These are phyloP conservation scores for sorghum (Sorghum bicolor) DNA, from an alignment of 176 grass and related monocot species.

Conservation along the genomic window DNA sequence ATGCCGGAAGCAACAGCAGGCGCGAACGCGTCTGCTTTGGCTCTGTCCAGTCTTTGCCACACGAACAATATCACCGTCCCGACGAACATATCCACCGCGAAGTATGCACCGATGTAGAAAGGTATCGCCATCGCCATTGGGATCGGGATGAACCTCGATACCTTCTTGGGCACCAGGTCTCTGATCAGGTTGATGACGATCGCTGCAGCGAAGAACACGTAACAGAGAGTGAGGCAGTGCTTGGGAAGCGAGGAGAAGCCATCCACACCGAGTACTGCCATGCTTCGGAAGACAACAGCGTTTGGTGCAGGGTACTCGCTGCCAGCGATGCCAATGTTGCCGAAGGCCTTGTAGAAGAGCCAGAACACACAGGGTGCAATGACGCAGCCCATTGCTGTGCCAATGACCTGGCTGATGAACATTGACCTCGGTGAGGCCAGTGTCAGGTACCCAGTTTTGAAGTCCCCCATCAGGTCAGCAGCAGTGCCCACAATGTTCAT, in stretches of 20 bases:
- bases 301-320: slow-evolving; percentile 44
- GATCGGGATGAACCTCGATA: slow-evolving; percentile 39
- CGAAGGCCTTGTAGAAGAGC: slow-evolving; percentile 65
- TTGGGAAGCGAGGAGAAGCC: slow-evolving; percentile 49
- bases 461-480: slow-evolving; percentile 73
- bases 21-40: slow-evolving; percentile 28
- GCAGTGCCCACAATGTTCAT: slow-evolving; percentile 64
- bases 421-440: slow-evolving; percentile 58
- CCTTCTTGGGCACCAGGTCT: slow-evolving; percentile 27
- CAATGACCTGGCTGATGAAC: slow-evolving; percentile 71
- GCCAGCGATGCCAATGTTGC: slow-evolving; percentile 25
- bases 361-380: slow-evolving; percentile 64
- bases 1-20: slow-evolving; percentile 37
- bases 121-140: slow-evolving; percentile 57
- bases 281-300: slow-evolving; percentile 46
- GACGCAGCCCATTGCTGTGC: slow-evolving; percentile 65
- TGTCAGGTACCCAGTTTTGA: slow-evolving; percentile 70
- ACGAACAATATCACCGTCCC: slow-evolving; percentile 38
- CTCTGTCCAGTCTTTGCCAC: slow-evolving; percentile 30
- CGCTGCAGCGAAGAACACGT: slow-evolving; percentile 43
- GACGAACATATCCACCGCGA: slow-evolving; percentile 49
- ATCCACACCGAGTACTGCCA: slow-evolving; percentile 46
- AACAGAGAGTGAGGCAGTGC: slow-evolving; percentile 50
- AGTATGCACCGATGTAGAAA: slow-evolving; percentile 44
- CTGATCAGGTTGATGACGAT: slow-evolving; percentile 35